Evolutionary conservation across 2,329 filamentous ascomycete genomes (phyloP), one percentile per base, ranked within the genome.

Genomic region (Volutella citrinella): DNA sequence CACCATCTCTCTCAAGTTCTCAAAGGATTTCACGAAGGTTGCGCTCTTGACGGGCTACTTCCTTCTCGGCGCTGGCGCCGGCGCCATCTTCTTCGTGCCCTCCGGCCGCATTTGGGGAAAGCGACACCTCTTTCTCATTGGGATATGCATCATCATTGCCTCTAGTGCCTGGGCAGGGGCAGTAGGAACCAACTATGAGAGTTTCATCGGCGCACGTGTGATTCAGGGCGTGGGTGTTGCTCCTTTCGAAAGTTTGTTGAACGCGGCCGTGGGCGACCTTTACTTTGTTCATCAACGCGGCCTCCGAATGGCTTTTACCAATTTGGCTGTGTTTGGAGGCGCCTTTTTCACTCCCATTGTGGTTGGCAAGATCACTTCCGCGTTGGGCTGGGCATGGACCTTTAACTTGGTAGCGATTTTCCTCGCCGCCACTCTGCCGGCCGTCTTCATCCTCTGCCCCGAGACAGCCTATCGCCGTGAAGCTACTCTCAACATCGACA

Each of bases 331-430:
- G 48, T 72, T 82, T 63, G 64, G 72, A 40, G 71, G 74, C 27
- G 66, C 70, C 35, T 76, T 79, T 52, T 70, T 76, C 52, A 95
- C 91, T 0, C 91, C 91, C 0, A 87, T 96, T n/a, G 65, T 95
- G 16, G 89, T 90, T 3, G 90, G 90, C 21, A 89, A 88, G 62
- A 90, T 95, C 51, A 88, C 88, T 4, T 65, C 77, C 29, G 69
- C 70, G 1, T 70, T 95, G 30, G 80, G 81, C n/a, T 95, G 88
- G 83, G 66, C 77, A 56, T 95, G 88, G 89, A 84, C 82, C 0
- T 96, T 96, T 55, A 88, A 90, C 60, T 76, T 96, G 25, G 79
- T 95, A 11, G 79, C 88, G 39, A 95, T 96, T 47, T 94, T 95
- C 62, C 75, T 80, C 27, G 87, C 72, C 5, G 70, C 68, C 6